Evolutionary conservation across 495 filamentous ascomycete species (phyloP), one percentile per base, ranked within the genome.

Genomic region (Physcia stellaris): DNA sequence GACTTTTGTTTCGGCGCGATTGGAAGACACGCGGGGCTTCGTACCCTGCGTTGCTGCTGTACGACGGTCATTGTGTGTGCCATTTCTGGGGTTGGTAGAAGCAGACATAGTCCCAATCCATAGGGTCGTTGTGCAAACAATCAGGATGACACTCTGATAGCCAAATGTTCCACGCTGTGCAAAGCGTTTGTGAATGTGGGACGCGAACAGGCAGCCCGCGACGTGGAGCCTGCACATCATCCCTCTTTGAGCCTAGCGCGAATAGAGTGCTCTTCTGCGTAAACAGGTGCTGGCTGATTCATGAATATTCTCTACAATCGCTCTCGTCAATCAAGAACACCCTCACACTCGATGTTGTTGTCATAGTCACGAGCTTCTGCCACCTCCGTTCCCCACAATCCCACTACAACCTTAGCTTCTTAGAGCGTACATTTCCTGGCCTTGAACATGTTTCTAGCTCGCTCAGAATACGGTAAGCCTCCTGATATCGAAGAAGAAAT

Each of bases 371-470:
- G 26, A 9, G 26, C 9, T 28, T 9, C 26, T 13, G 26, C 9
- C 9, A 34, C 9, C 16, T 34, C 7, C 32, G 16, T 34, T 34
- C 16, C 17, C 32, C 16, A 34, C 16, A 34, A 29, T 40, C 5
- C 6, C 17, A 40, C 11, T 28, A 28, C 7, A 16, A 13, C 18
- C 32, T 7, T 1, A 23, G 20, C 27, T 42, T n/a, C n/a, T n/a
- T n/a, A n/a, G n/a, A n/a, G n/a, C n/a, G n/a, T n/a, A n/a, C n/a
- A n/a, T n/a, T n/a, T n/a, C n/a, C n/a, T n/a, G n/a, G n/a, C n/a
- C n/a, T n/a, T 50, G 77, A 87, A 66, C 48, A 95, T 95, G 90
- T 98, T 98, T 77, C 95, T 98, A 70, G 90, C 90, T 68, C 81
- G 92, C 61, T 95, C 88, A 61, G 90, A 98, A 90, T 98, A 98